Conservation (phyloP, 2,329 filamentous ascomycete species). For the Colletotrichum tanaceti region DNA sequence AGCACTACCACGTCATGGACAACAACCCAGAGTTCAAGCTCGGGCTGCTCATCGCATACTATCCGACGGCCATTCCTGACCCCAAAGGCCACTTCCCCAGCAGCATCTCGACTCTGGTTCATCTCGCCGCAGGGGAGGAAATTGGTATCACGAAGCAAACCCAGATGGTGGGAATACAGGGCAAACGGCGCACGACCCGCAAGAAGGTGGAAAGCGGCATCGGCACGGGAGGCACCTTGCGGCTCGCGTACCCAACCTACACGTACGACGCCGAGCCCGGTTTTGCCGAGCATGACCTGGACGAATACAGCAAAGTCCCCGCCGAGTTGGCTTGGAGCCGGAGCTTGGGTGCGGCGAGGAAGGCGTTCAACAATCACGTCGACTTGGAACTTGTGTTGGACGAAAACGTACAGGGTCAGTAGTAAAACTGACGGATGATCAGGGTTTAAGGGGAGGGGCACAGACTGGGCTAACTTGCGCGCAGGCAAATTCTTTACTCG, state of each 20-base stretch:
- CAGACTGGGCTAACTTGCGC: neutral
- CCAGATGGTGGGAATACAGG: conserved; percentile 59
- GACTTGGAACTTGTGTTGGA: conserved; percentile 75
- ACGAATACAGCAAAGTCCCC: conserved; percentile 73
- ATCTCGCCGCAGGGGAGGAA: conserved; percentile 53
- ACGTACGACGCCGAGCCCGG: conserved; percentile 65
- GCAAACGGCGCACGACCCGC: conserved; percentile 52
- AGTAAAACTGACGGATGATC: no score
- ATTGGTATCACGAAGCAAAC: conserved; percentile 55
- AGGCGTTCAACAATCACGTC: conserved; percentile 71
- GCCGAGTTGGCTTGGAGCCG: conserved; percentile 77
- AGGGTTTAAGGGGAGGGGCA: no score
- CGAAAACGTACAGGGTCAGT: conserved; percentile 70
- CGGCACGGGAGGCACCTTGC: conserved; percentile 52
- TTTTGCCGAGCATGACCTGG: conserved; percentile 77
- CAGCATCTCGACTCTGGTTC: conserved; percentile 54
- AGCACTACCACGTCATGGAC: conserved; percentile 58
- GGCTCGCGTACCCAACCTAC: conserved; percentile 54
- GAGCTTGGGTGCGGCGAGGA: conserved; percentile 68
- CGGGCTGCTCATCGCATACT: conserved; percentile 57
- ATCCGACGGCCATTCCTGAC: conserved; percentile 58
- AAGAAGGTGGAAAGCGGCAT: conserved; percentile 51
- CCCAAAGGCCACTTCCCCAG: conserved; percentile 55
- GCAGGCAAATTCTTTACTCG: conserved; percentile 66
- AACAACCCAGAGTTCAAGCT: conserved; percentile 59